Percentiles rank a stretch among this genome's conserved stretches.
Evolutionary conservation across 306 rosid genomes (phyloP).

Genomic region (Pyrus bretschneideri): DNA sequence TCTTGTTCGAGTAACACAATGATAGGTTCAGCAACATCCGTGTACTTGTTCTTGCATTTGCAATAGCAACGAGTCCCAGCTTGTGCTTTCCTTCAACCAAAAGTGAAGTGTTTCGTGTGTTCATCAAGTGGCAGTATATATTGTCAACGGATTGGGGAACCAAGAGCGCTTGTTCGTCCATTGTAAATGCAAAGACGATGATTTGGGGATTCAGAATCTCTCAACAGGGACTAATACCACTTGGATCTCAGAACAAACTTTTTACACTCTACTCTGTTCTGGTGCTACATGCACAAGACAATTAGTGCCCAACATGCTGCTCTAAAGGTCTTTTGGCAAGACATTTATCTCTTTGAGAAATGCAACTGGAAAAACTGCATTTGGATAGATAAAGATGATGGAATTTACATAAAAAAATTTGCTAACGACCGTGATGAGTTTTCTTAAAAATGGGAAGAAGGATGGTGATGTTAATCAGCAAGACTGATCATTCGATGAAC

Average conservation of each 20-base stretch:
- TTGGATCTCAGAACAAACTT: slow-evolving; percentile 8
- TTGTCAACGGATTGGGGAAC: neutral
- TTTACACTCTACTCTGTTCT: neutral
- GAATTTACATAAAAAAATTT: neutral
- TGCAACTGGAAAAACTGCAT: neutral
- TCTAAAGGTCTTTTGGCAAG: neutral
- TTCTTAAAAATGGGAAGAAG: neutral
- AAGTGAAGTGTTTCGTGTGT: neutral
- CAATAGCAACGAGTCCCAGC: neutral
- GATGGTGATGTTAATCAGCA: neutral
- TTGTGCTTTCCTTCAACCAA: neutral
- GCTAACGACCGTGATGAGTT: neutral
- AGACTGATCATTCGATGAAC: neutral
- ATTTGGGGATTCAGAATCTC: neutral
- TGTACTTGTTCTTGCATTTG: neutral
- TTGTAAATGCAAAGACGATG: slow-evolving; percentile 14
- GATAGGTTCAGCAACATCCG: neutral
- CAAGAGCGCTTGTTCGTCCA: neutral
- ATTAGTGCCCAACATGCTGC: neutral
- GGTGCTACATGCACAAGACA: neutral
- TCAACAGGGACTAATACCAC: neutral
- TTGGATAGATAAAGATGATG: slow-evolving; percentile 13
- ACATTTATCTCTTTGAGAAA: neutral
- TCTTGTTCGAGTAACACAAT: neutral
- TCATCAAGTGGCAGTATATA: slow-evolving; percentile 1